These are phyloP conservation scores for Neofusicoccum parvum DNA, from an alignment of 2,329 filamentous ascomycete species.

Conservation along the genomic window DNA sequence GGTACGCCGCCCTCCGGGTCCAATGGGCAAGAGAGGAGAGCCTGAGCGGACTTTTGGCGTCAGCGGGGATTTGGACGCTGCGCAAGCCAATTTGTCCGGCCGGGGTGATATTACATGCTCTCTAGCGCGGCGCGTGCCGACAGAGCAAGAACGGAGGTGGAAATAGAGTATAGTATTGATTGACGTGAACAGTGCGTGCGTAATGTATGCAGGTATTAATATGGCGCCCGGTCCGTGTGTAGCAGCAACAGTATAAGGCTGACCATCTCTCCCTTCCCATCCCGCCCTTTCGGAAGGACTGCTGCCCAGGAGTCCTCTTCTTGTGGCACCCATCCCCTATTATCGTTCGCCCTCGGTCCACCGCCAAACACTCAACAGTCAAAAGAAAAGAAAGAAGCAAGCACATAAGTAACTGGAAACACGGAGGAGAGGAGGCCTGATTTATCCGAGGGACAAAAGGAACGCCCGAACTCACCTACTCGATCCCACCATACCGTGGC, in stretches of 20 bases:
- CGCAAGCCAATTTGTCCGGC: not conserved
- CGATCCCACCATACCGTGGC: not conserved
- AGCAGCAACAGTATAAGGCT: constrained; percentile 14
- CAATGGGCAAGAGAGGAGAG: constrained; percentile 5
- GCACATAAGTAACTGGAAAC: not conserved
- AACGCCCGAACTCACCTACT: not conserved
- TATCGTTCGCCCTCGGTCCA: not conserved
- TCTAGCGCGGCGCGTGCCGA: not conserved
- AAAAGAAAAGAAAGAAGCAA: constrained; percentile 9
- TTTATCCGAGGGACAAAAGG: not conserved
- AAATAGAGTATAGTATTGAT: constrained; percentile 10
- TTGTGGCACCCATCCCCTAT: not conserved
- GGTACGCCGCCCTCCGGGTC: constrained; percentile 3
- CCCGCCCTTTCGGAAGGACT: constrained; percentile 5
- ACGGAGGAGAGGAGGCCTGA: not conserved
- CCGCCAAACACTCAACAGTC: not conserved
- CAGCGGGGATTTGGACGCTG: constrained; percentile 3
- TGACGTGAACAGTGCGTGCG: constrained; percentile 5
- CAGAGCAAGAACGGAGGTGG: constrained; percentile 1
- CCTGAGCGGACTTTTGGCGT: constrained; percentile 12
- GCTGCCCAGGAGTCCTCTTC: not conserved
- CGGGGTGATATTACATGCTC: constrained; percentile 11
- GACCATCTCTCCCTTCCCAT: not conserved
- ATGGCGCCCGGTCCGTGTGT: constrained; percentile 8
- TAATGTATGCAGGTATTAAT: not conserved